Base-by-base conservation (phyloP, 768 basidiomycete species). In the Termitomyces sp. region DNA sequence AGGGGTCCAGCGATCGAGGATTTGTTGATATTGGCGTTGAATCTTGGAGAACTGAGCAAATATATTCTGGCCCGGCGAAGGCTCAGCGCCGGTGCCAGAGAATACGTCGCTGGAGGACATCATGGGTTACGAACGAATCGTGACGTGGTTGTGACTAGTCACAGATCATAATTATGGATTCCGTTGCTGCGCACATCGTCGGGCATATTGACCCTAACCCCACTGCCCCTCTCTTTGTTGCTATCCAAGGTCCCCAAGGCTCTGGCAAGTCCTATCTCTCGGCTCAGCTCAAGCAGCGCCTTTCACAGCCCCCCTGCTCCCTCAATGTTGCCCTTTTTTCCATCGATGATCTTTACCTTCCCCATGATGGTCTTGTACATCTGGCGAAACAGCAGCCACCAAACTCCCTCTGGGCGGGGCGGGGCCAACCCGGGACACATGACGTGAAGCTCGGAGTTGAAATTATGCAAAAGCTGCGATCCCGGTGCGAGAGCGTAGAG, bases 391-490 rank as follows among this genome's bases (percentile, higher is more conserved):
- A 73, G 3, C 63, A 87, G 61, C 81, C 86, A 0, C 63, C 70
- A 3, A 95, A 96, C 65, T 63, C 67, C 23, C 75, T 98, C 2
- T 78, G 93, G 66, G 74, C 78, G 6, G 94, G 95, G 10, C 83
- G 94, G n/a, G 94, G 94, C 0, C 91, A 87, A 62, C 94, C 94
- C 0, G 94, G 95, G 1, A 98, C 94, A 8, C 94, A 98, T 67
- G 95, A 98, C 66, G 68, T 91, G 31, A 64, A 69, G 1, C 80
- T 97, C 12, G 91, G 89, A 10, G 59, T 75, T 1, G 59, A 74
- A 7, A 64, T 87, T 38, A 66, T 95, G 33, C 59, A 66, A 10
- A 67, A 74, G 5, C 70, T 97, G 54, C 75, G 76, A 64, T 59
- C 68, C 5, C 71, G 60, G 68, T 80, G 62, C 75, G 78, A 63